These are phyloP conservation scores for Xylariaceae sp. DNA, from an alignment of 2,329 filamentous ascomycete species.

Conservation along the genomic window DNA sequence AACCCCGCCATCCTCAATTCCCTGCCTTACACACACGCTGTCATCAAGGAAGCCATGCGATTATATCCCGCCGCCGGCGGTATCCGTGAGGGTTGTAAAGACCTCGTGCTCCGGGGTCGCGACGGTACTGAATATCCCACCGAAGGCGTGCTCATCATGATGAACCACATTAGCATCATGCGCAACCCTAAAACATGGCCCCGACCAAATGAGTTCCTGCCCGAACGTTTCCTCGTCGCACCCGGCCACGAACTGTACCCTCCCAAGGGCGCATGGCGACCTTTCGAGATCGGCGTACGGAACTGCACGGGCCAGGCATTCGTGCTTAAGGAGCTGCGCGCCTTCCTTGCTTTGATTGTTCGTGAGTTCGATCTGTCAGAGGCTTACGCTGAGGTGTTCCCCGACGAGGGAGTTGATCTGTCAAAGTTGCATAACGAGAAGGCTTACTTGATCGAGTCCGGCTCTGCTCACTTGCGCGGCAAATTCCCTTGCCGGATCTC, in stretches of 20 bases:
- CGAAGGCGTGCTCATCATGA: conserved; percentile 40
- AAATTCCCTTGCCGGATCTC: conserved; percentile 25
- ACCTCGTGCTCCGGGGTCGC: conserved; percentile 39
- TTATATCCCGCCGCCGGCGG: conserved; percentile 49
- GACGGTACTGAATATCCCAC: conserved; percentile 44
- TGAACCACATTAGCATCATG: conserved; percentile 36
- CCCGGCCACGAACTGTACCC: conserved; percentile 33
- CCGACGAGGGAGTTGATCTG: conserved; percentile 21
- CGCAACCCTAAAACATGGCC: conserved; percentile 40
- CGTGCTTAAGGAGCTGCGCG: conserved; percentile 27
- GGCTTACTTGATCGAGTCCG: conserved; percentile 24
- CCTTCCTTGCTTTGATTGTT: conserved; percentile 24
- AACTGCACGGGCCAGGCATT: conserved; percentile 53
- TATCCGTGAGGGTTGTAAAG: conserved; percentile 35
- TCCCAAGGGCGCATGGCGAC: conserved; percentile 47
- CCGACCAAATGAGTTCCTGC: conserved; percentile 42
- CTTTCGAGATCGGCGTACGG: conserved; percentile 52
- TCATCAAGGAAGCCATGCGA: conserved; percentile 53
- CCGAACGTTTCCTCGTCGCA: conserved; percentile 42
- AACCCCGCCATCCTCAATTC: conserved; percentile 46
- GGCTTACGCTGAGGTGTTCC: conserved; percentile 26
- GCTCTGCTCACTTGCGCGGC: conserved; percentile 25
- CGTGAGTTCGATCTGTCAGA: conserved; percentile 28
- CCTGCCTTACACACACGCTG: conserved; percentile 49
- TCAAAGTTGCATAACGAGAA: conserved; percentile 26